Percentiles rank a stretch among this genome's conserved stretches.
phyloP scores from a whole-genome alignment of 768 basidiomycete genomes.

The Symmetrospora coprosmae region DNA sequence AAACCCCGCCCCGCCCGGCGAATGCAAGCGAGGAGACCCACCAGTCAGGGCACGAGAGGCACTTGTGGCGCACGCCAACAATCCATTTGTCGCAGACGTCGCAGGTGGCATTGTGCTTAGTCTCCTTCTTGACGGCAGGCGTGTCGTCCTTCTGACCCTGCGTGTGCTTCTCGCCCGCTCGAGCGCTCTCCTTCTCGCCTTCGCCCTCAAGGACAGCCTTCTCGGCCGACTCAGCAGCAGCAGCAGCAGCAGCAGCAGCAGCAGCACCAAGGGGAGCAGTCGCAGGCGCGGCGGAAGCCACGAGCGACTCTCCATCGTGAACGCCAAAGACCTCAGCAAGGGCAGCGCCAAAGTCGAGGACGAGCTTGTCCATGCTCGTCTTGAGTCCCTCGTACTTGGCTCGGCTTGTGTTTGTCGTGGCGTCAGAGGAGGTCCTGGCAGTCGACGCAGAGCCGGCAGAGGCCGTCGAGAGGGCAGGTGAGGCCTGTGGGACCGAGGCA shows the following conservation, averaged over 20 bases:
- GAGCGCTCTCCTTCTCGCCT: background rate
- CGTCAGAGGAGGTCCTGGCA: no score
- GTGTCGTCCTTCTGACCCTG: no score
- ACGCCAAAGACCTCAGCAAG: conserved; percentile 33
- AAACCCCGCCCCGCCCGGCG: background rate
- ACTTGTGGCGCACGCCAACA: conserved; percentile 56
- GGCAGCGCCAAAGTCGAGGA: conserved; percentile 45
- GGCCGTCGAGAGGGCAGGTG: no score
- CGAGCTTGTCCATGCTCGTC: conserved; percentile 44
- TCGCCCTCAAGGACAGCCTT: background rate
- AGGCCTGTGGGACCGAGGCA: no score
- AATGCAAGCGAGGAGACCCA: background rate
- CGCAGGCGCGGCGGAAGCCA: no score
- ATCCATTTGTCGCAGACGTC: conserved; percentile 64
- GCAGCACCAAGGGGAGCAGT: no score
- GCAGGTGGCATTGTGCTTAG: conserved; percentile 52
- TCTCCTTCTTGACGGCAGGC: conserved; percentile 35
- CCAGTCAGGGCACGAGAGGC: conserved; percentile 64
- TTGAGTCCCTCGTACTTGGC: conserved; percentile 35
- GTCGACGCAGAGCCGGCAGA: no score
- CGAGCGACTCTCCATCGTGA: no score
- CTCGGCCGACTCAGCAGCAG: no score
- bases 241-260: no score
- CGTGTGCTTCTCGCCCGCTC: no score
- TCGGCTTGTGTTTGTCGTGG: no score